Percentiles rank a stretch among this genome's conserved stretches.
phyloP scores from a whole-genome alignment of 441 rosid genomes.

The Raphanus hybrid region DNA sequence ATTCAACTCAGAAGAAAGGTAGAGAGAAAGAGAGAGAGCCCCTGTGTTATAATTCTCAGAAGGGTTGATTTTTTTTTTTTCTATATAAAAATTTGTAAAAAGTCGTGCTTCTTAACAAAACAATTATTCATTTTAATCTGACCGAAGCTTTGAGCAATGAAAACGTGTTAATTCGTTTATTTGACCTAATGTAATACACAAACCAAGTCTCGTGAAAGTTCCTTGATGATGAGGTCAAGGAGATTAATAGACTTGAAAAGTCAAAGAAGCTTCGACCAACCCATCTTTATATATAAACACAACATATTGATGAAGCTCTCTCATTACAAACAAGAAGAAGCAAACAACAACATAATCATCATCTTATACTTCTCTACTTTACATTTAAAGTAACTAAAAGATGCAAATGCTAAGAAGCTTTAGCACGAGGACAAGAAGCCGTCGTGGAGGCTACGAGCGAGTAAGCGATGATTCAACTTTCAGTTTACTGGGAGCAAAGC shows the following conservation, averaged over 20 bases:
- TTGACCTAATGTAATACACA: slow-evolving; percentile 7
- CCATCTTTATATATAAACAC: slow-evolving; percentile 25
- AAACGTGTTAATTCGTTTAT: slow-evolving; percentile 30
- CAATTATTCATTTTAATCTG: not conserved
- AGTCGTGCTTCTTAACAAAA: slow-evolving; percentile 6
- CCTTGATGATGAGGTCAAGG: slow-evolving; percentile 24
- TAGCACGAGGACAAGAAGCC: slow-evolving; percentile 57
- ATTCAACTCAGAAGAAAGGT: slow-evolving; percentile 92
- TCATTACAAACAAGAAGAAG: slow-evolving; percentile 30
- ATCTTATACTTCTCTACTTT: slow-evolving; percentile 8
- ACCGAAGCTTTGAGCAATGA: not conserved
- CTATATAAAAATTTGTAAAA: slow-evolving; percentile 16
- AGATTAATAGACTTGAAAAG: slow-evolving; percentile 22
- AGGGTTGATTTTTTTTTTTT: slow-evolving; percentile 2
- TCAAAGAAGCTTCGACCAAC: slow-evolving; percentile 24
- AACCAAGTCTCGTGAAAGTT: slow-evolving; percentile 32
- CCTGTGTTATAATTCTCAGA: not conserved
- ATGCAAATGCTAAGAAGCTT: slow-evolving; percentile 69
- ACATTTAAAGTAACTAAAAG: not conserved
- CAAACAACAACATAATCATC: slow-evolving; percentile 22
- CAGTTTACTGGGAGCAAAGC: slow-evolving; percentile 47
- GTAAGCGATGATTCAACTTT: slow-evolving; percentile 48
- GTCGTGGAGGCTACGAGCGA: slow-evolving; percentile 53
- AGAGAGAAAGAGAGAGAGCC: slow-evolving; percentile 17
- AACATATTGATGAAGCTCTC: slow-evolving; percentile 19